Percentiles rank a stretch among this genome's conserved stretches.
Conservation (phyloP, 208 protist genomes). For the Leishmania arabica region DNA sequence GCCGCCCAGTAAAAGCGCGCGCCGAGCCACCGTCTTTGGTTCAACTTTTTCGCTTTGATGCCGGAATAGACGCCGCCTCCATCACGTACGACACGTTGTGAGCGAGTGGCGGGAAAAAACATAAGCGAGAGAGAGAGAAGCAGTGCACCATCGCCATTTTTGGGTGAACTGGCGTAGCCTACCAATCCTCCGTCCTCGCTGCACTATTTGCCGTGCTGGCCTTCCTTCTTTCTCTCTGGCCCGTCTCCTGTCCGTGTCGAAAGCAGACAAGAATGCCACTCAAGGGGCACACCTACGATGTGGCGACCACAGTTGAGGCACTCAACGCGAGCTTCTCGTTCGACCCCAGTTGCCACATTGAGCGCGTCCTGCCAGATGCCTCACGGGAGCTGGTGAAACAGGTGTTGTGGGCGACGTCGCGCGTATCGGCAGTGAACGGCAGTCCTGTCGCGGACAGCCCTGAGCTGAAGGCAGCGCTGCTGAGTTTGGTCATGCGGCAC, state of each 20-base stretch:
- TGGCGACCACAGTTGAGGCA: slow-evolving; percentile 51
- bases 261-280: slow-evolving; percentile 4
- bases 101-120: not conserved
- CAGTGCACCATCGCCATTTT: not conserved
- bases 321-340: slow-evolving; percentile 57
- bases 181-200: not conserved
- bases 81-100: not conserved
- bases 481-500: slow-evolving; percentile 26
- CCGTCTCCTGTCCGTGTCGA: not conserved
- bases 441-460: slow-evolving; percentile 47
- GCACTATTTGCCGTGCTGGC: not conserved
- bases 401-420: slow-evolving; percentile 18
- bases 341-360: slow-evolving; percentile 66
- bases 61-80: not conserved
- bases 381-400: slow-evolving; percentile 32
- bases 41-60: no score
- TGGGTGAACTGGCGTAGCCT: not conserved
- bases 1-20: no score
- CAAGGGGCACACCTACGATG: slow-evolving; percentile 18
- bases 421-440: slow-evolving; percentile 59
- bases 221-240: slow-evolving; percentile 1
- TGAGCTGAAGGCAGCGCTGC: slow-evolving; percentile 56
- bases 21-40: no score
- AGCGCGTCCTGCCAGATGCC: slow-evolving; percentile 34
- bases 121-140: not conserved